A percentile compares a stretch with the other conserved stretches of the same genome.
Conservation (phyloP, 495 filamentous ascomycete species). For the Emericellopsis terricola region DNA sequence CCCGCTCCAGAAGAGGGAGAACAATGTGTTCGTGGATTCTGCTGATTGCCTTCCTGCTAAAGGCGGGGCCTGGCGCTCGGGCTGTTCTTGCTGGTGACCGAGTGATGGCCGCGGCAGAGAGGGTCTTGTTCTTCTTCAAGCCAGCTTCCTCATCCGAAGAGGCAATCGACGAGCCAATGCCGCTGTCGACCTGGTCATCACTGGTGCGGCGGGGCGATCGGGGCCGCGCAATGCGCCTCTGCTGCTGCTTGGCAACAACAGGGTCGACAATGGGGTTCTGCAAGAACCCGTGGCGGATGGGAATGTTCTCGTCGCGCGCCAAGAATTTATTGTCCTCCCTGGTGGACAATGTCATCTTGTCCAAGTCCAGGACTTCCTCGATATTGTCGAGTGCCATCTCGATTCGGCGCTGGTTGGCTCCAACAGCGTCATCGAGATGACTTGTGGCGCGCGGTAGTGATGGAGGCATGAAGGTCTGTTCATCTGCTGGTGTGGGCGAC, state of each 20-base stretch:
- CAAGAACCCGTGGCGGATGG: conserved; percentile 31
- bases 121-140: conserved; percentile 8
- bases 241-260: conserved; percentile 21
- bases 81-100: conserved; percentile 24
- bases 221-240: conserved; percentile 27
- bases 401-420: conserved; percentile 32
- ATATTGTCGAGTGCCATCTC: conserved; percentile 30
- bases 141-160: conserved; percentile 17
- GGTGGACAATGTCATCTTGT: conserved; percentile 10
- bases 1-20: conserved; percentile 29
- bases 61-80: conserved; percentile 16
- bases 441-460: conserved; percentile 42
- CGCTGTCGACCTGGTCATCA: conserved; percentile 44
- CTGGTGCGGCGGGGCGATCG: conserved; percentile 30
- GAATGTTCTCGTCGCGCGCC: conserved; percentile 27
- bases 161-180: conserved; percentile 35
- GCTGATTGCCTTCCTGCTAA: conserved; percentile 31
- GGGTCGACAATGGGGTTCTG: conserved; percentile 23
- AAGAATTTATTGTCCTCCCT: conserved; percentile 9
- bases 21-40: conserved; percentile 36
- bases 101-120: conserved; percentile 25
- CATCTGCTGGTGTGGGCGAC: conserved; percentile 23
- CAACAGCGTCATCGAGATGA: conserved; percentile 42
- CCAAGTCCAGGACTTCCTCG: conserved; percentile 23
- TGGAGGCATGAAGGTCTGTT: conserved; percentile 25